phyloP scores from a whole-genome alignment of 2,329 filamentous ascomycete genomes.

The Nakataea oryzae region DNA sequence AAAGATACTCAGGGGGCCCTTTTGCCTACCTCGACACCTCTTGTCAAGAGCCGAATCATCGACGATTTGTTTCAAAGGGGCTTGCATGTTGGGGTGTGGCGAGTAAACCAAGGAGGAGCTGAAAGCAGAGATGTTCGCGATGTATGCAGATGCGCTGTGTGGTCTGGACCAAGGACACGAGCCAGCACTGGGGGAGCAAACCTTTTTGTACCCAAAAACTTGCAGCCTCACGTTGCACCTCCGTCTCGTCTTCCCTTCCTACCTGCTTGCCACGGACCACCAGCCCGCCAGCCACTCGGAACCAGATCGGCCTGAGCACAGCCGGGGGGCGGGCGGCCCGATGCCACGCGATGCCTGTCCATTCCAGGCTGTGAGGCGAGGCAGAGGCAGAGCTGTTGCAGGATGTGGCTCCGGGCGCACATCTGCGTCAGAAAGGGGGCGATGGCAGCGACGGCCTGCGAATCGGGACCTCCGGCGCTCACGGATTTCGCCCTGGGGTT shows the following conservation, averaged over 20 bases:
- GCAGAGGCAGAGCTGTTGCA: too few species aligned
- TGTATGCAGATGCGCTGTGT: not conserved
- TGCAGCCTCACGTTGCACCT: not conserved
- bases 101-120: not conserved
- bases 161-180: not conserved
- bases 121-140: not conserved
- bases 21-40: not conserved
- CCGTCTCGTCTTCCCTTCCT: too few species aligned
- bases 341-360: not conserved
- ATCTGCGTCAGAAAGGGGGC: not conserved
- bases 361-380: not conserved
- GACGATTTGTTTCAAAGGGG: not conserved
- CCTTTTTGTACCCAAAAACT: not conserved
- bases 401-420: not conserved
- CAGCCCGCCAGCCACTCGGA: not conserved
- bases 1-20: conserved; percentile 7
- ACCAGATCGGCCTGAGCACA: not conserved
- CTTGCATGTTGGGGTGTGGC: not conserved
- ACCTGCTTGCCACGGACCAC: not conserved
- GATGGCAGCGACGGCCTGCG: too few species aligned
- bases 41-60: not conserved
- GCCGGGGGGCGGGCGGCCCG: too few species aligned
- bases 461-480: too few species aligned
- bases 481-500: too few species aligned
- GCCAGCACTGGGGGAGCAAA: not conserved